Evolutionary conservation across 2,329 filamentous ascomycete genomes (phyloP).

Genomic region (Ophiostoma himal-ulmi): DNA sequence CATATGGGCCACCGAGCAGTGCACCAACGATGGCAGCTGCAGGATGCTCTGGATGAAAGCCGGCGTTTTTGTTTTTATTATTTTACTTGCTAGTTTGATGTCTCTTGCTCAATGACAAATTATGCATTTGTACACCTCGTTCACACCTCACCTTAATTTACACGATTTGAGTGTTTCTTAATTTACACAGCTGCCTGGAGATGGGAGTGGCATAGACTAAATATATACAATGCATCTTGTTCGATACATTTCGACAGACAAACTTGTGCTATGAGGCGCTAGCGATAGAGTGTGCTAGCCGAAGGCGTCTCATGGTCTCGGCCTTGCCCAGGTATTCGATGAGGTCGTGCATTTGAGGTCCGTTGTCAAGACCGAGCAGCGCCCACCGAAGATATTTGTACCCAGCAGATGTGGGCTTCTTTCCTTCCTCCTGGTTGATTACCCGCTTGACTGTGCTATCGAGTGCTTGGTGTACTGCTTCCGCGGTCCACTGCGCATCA

Average conservation of each 20-base stretch:
- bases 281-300: constrained; percentile 17
- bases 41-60: background rate
- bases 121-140: background rate
- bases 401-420: constrained; percentile 20
- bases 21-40: background rate
- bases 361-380: constrained; percentile 29
- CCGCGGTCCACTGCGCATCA: constrained; percentile 22
- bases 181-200: background rate
- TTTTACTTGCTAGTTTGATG: background rate
- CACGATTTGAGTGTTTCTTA: background rate
- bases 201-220: background rate
- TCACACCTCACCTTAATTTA: too few species aligned
- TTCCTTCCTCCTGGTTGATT: background rate
- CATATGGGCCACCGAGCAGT: background rate
- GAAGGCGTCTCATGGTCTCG: constrained; percentile 30
- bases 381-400: constrained; percentile 33
- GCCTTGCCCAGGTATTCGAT: constrained; percentile 32
- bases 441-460: constrained; percentile 18
- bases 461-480: constrained; percentile 17
- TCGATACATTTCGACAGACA: background rate
- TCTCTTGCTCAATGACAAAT: background rate
- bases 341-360: constrained; percentile 28
- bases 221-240: background rate
- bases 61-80: constrained; percentile 6
- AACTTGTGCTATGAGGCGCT: background rate